Base-by-base conservation (phyloP, 306 rosid genomes). In the Cyclanthera cordifolia region DNA sequence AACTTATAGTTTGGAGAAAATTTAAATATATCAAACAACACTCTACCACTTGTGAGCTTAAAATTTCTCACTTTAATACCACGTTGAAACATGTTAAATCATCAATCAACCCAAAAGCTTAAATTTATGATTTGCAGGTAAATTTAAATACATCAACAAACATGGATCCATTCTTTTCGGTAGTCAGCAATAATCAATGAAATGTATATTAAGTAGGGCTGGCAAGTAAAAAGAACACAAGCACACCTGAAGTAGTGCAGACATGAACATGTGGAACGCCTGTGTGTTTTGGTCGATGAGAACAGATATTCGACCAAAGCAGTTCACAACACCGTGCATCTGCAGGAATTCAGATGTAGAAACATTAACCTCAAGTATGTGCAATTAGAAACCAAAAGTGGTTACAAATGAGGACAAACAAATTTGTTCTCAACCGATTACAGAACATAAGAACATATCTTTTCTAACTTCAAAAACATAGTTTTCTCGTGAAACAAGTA, bases 201-300 rank as follows among this genome's bases (percentile, higher is more conserved):
- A 68, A 49, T 28, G 3, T 69, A 20, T 28, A 68, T 45, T 74
- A 46, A 64, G 67, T 20, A 61, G 8, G 61, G 50, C 13, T 49
- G 49, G 77, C 43, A 70, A 23, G 64, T 34, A 32, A 51, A 63
- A 69, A 46, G 56, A 14, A n/a, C 64, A 37, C 37, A 56, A 8
- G 4, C 66, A 77, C 55, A 93, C 99, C 99, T 93, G 99, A 77
- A 93, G 97, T 68, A 93, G 81, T 64, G 99, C 99, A 9, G 90
- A 82, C 97, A 93, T 90, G 84, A 93, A 93, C 87, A 93, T 14
- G 79, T 93, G 97, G 80, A 93, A 82, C 49, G 99, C 99, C 80
- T 93, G 99, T 13, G 99, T 93, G 74, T 93, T 93, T 79, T 93
- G 99, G 70, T 93, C 99, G 56, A 93, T 83, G 49, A 93, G 99